A percentile compares a stretch with the other conserved stretches of the same genome.
These are phyloP conservation scores for Paraconiothyrium sp. DNA, from an alignment of 2,329 filamentous ascomycete species.

Conservation along the genomic window DNA sequence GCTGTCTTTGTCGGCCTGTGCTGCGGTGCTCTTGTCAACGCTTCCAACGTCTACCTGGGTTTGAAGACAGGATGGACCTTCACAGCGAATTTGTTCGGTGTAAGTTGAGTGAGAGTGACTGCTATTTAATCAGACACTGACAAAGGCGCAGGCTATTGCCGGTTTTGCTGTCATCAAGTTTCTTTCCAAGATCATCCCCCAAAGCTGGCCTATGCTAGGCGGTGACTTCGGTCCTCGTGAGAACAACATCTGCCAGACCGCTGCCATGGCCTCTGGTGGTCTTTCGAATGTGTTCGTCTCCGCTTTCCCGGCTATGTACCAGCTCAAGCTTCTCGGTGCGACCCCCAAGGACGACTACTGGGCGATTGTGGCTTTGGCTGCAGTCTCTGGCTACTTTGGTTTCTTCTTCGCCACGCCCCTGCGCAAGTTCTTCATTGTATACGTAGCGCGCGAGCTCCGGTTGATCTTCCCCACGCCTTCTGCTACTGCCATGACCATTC, in stretches of 20 bases:
- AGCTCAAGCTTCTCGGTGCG: slow-evolving; percentile 59
- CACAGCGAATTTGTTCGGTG: slow-evolving; percentile 44
- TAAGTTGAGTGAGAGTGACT: slow-evolving; percentile 23
- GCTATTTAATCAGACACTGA: neutral
- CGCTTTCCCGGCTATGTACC: slow-evolving; percentile 69
- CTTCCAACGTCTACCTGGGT: slow-evolving; percentile 70
- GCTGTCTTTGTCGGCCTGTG: slow-evolving; percentile 65
- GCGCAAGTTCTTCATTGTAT: slow-evolving; percentile 74
- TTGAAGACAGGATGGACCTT: slow-evolving; percentile 58
- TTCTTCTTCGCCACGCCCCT: slow-evolving; percentile 71
- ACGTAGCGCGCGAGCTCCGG: slow-evolving; percentile 68
- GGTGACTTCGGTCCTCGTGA: slow-evolving; percentile 68
- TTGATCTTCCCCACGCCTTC: slow-evolving; percentile 69
- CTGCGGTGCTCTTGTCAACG: slow-evolving; percentile 68
- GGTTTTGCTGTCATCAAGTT: slow-evolving; percentile 68
- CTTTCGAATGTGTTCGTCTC: slow-evolving; percentile 67
- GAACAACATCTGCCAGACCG: slow-evolving; percentile 69
- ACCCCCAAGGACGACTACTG: slow-evolving; percentile 65
- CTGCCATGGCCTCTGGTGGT: slow-evolving; percentile 68
- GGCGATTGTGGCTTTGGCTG: slow-evolving; percentile 67
- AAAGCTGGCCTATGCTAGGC: slow-evolving; percentile 62
- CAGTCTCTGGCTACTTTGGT: slow-evolving; percentile 71
- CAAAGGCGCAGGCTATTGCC: slow-evolving; percentile 59
- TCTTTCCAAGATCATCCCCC: slow-evolving; percentile 59
- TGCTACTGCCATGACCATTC: slow-evolving; percentile 69